Evolutionary conservation across 2,329 filamentous ascomycete genomes (phyloP).

Genomic region (Zymoseptoria brevis): DNA sequence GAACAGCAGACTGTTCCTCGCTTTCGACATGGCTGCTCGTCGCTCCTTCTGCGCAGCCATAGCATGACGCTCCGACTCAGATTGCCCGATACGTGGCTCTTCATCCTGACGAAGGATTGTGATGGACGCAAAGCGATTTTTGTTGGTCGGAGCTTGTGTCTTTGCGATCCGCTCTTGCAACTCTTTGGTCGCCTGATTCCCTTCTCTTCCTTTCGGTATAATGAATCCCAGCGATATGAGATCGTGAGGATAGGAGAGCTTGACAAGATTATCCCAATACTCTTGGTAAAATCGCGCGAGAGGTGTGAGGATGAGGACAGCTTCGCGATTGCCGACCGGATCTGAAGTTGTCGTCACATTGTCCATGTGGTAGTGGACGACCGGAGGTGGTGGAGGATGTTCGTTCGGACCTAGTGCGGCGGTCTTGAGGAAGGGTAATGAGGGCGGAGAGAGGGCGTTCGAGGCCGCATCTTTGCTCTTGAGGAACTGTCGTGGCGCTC

Average conservation of each 20-base stretch:
- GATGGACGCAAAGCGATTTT: slow-evolving; percentile 80
- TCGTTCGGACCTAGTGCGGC: slow-evolving; percentile 46
- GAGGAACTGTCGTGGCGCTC: slow-evolving; percentile 41
- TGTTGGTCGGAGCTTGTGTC: slow-evolving; percentile 74
- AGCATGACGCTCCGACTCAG: slow-evolving; percentile 84
- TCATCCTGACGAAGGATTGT: slow-evolving; percentile 95
- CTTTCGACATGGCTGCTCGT: slow-evolving; percentile 83
- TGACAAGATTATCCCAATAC: slow-evolving; percentile 91
- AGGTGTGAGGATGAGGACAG: slow-evolving; percentile 83
- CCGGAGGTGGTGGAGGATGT: slow-evolving; percentile 64
- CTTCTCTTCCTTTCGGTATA: slow-evolving; percentile 85
- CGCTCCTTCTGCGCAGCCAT: slow-evolving; percentile 81
- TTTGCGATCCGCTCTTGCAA: slow-evolving; percentile 78
- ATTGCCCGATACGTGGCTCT: slow-evolving; percentile 72
- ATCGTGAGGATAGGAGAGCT: slow-evolving; percentile 81
- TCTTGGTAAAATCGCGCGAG: slow-evolving; percentile 86
- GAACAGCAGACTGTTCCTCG: slow-evolving; percentile 89
- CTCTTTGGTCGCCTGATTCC: slow-evolving; percentile 73
- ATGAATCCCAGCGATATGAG: slow-evolving; percentile 95
- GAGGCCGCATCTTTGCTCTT: slow-evolving; percentile 51
- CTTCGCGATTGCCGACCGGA: slow-evolving; percentile 72
- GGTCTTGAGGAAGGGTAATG: slow-evolving; percentile 64
- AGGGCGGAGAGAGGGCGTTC: slow-evolving; percentile 65
- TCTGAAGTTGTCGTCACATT: slow-evolving; percentile 76
- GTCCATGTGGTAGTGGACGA: slow-evolving; percentile 90